These are phyloP conservation scores for Ogataea neopini DNA, from an alignment of 805 yeast species.

Conservation along the genomic window DNA sequence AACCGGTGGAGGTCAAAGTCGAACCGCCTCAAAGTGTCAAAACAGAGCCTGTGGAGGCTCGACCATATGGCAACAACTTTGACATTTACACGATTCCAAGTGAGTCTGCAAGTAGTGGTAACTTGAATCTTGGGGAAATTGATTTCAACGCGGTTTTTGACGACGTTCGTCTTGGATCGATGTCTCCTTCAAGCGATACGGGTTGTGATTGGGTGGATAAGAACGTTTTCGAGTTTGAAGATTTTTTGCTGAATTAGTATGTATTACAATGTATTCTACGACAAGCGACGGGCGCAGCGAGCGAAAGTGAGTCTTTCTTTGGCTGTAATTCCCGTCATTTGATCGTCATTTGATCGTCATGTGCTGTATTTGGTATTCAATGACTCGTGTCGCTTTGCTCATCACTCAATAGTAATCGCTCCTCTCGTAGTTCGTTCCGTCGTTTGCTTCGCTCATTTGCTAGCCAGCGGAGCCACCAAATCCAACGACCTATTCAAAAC, in stretches of 20 bases:
- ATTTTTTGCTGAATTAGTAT: conserved; percentile 8
- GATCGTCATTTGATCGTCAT: too few species aligned
- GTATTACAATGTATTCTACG: background rate
- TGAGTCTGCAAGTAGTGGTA: background rate
- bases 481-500: conserved; percentile 75
- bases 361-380: too few species aligned
- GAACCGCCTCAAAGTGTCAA: conserved; percentile 1
- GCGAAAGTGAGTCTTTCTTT: too few species aligned
- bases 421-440: too few species aligned
- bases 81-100: background rate
- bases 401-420: too few species aligned
- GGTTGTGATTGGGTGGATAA: conserved; percentile 63
- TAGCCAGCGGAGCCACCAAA: conserved; percentile 81
- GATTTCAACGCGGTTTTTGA: conserved; percentile 29
- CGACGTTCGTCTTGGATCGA: conserved; percentile 21
- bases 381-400: too few species aligned
- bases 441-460: conserved; percentile 16
- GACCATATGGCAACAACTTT: background rate
- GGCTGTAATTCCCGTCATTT: too few species aligned
- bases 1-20: conserved; percentile 10
- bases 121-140: conserved; percentile 24
- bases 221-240: conserved; percentile 41
- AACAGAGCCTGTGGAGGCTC: conserved; percentile 1
- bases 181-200: conserved; percentile 42
- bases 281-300: too few species aligned